phyloP scores from a whole-genome alignment of 768 basidiomycete genomes.

The Russula compacta region DNA sequence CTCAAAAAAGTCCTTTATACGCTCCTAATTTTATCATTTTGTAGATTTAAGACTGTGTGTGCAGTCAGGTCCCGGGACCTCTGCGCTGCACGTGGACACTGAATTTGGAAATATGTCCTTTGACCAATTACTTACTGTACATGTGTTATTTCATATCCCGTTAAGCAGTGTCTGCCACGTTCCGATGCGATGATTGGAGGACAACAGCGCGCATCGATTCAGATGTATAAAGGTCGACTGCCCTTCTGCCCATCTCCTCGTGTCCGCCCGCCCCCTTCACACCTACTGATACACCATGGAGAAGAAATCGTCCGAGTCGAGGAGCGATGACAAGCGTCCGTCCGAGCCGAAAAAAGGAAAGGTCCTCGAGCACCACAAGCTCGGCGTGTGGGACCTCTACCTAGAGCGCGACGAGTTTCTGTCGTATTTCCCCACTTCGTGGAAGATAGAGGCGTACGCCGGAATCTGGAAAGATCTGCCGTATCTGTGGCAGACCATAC shows the following conservation, averaged over 20 bases:
- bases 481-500: conserved; percentile 52
- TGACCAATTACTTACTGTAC: no score
- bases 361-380: conserved; percentile 44
- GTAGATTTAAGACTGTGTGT: no score
- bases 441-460: conserved; percentile 37
- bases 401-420: conserved; percentile 42
- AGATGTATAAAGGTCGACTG: neutral
- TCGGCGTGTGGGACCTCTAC: conserved; percentile 76
- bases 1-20: no score
- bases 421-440: conserved; percentile 30
- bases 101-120: no score
- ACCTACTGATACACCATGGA: neutral
- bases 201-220: neutral
- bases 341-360: conserved; percentile 1
- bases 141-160: no score
- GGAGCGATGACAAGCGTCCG: neutral
- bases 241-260: neutral
- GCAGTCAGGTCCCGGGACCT: no score
- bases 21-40: no score
- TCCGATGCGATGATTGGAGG: no score
- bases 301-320: neutral
- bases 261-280: no score
- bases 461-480: conserved; percentile 46
- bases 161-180: neutral
- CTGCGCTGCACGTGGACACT: no score